Conservation (phyloP, 345 rosid genomes). For the Crucihimalaya himalaica region DNA sequence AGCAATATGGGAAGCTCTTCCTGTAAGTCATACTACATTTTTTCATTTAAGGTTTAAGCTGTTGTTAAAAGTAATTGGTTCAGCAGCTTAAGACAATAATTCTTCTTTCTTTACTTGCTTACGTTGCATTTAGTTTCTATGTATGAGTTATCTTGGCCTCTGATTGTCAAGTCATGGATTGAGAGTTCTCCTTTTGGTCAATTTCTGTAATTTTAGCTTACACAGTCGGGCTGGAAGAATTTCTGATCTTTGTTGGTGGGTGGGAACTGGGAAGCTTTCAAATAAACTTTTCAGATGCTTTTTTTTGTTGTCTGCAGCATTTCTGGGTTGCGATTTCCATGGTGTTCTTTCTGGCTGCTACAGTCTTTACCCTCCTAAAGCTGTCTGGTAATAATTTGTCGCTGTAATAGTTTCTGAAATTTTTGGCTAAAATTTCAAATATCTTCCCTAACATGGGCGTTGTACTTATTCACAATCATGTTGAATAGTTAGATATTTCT, state of each 20-base stretch:
- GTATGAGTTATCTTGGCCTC: background rate
- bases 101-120: conserved; percentile 16
- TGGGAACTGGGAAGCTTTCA: conserved; percentile 2
- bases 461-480: background rate
- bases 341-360: conserved; percentile 94
- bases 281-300: conserved; percentile 4
- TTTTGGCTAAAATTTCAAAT: background rate
- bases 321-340: conserved; percentile 97
- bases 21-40: conserved; percentile 58
- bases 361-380: conserved; percentile 86
- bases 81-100: background rate
- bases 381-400: conserved; percentile 65
- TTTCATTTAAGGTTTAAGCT: background rate
- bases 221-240: background rate
- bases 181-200: background rate
- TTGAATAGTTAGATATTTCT: background rate
- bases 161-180: conserved; percentile 6
- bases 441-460: background rate
- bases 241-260: background rate
- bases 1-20: conserved; percentile 96
- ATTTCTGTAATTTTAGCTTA: conserved; percentile 7
- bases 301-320: conserved; percentile 57
- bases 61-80: background rate
- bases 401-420: background rate
- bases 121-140: background rate